These are phyloP conservation scores for Tricharina praecox DNA, from an alignment of 495 filamentous ascomycete species.

Conservation along the genomic window DNA sequence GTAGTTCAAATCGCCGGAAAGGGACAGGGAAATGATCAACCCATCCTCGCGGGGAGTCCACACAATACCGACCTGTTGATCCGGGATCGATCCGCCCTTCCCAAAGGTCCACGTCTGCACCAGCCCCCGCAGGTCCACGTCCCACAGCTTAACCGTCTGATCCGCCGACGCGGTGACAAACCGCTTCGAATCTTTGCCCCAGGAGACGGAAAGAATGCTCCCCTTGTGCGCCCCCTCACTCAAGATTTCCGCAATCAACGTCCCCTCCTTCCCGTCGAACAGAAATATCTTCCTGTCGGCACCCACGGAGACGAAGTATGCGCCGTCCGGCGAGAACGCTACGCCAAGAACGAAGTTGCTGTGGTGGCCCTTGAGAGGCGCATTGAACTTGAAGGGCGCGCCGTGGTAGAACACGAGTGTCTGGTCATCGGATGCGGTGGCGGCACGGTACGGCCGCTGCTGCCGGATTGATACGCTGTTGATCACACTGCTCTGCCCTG, in stretches of 20 bases:
- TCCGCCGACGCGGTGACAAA: constrained; percentile 89
- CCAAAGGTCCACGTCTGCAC: constrained; percentile 74
- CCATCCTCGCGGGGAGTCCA: constrained; percentile 76
- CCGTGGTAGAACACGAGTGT: constrained; percentile 84
- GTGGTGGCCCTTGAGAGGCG: constrained; percentile 53
- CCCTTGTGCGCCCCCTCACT: constrained; percentile 56
- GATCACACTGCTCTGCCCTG: constrained; percentile 74
- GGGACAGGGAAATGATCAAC: constrained; percentile 71
- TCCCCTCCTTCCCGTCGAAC: constrained; percentile 89
- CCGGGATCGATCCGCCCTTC: constrained; percentile 53
- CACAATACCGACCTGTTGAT: constrained; percentile 90
- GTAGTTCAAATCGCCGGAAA: constrained; percentile 84
- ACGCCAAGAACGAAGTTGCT: constrained; percentile 76
- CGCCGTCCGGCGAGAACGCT: constrained; percentile 81
- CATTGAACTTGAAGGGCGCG: constrained; percentile 85
- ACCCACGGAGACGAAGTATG: constrained; percentile 67
- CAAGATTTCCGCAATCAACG: constrained; percentile 56
- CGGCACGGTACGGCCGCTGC: constrained; percentile 74
- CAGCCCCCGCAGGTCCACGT: constrained; percentile 43
- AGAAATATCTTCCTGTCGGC: constrained; percentile 78
- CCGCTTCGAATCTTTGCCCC: constrained; percentile 72
- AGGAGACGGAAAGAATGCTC: constrained; percentile 80
- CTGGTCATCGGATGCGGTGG: constrained; percentile 77
- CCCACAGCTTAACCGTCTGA: constrained; percentile 79
- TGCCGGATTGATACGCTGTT: constrained; percentile 82